Base-by-base conservation (phyloP, 148 eudicot species). In the Silene latifolia region DNA sequence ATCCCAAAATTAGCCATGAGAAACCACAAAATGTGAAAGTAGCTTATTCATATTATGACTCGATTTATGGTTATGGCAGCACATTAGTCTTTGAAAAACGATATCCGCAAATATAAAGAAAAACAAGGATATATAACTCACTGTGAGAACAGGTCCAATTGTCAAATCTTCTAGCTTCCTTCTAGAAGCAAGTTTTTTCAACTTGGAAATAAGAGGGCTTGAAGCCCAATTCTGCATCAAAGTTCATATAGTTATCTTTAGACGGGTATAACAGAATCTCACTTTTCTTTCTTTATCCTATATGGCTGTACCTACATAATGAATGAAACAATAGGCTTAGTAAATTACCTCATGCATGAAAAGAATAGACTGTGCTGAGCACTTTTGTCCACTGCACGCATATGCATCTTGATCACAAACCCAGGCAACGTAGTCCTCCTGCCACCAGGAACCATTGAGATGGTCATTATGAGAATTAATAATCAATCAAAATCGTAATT, bases 331-430 rank as follows among this genome's bases (percentile, higher is more conserved):
- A 17, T 18, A 7, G 29, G 63, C 29, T 24, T 51, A 27, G 39
- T 44, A 68, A 17, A 63, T 80, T 78, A 92, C 98, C 90, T 92
- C 98, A 75, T 95, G 98, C 93, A 95, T 89, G 80, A 95, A 95
- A 7, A 92, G 86, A 35, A 95, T 85, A 15, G 98, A 95, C 76
- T 95, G 97, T 53, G 98, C 97, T 12, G 97, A 92, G 82, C 98
- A 95, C 84, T 90, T 92, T 69, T 95, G 98, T 20, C 98, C 97
- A 79, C 97, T 92, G 83, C 97, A 95, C 47, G 98, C 97, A 81
- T 95, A 90, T 48, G 98, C 98, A 82, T 95, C 97, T 87, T 92
- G 98, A 80, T 95, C 98, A 82, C 98, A 95, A 59, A 95, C 98
- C 97, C 97, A 95, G 73, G 98, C 86, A 76, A 95, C 89, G 80